A percentile compares a stretch with the other conserved stretches of the same genome.
These are phyloP conservation scores for Microbotryum saponariae DNA, from an alignment of 1,284 basidiomycete genomes.

Conservation along the genomic window DNA sequence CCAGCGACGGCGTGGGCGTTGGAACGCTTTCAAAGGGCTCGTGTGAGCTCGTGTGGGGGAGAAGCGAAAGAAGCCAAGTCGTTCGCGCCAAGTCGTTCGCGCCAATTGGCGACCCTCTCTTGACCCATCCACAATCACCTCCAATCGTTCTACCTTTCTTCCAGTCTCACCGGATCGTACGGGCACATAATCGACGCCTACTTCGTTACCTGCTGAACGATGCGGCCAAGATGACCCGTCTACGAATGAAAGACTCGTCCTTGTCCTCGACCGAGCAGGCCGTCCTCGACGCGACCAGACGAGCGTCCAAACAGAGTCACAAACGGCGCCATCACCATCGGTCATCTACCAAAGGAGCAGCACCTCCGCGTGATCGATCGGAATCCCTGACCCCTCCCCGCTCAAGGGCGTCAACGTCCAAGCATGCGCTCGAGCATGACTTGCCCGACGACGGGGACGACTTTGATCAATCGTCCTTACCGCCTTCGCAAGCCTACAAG, in stretches of 20 bases:
- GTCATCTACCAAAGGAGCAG: neutral
- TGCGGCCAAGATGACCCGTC: slow-evolving; percentile 4
- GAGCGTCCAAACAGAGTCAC: slow-evolving; percentile 1
- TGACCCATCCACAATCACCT: too few relatives aligned
- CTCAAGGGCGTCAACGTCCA: neutral
- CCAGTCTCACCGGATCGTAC: too few relatives aligned
- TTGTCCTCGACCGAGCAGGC: slow-evolving; percentile 14
- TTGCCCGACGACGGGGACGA: slow-evolving; percentile 10
- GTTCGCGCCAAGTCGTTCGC: too few relatives aligned
- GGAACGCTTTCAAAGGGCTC: too few relatives aligned
- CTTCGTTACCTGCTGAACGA: too few relatives aligned
- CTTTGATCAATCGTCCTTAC: slow-evolving; percentile 16
- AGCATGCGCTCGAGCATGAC: neutral
- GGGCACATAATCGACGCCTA: too few relatives aligned
- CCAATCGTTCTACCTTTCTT: too few relatives aligned
- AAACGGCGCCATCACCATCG: slow-evolving; percentile 1
- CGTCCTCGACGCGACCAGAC: slow-evolving; percentile 1
- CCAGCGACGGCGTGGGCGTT: too few relatives aligned
- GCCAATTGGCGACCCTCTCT: too few relatives aligned
- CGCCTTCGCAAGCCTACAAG: slow-evolving; percentile 26
- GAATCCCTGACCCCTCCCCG: slow-evolving; percentile 28
- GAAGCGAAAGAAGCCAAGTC: too few relatives aligned
- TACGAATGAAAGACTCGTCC: slow-evolving; percentile 26
- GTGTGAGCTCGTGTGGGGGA: too few relatives aligned
- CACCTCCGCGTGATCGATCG: neutral